Base-by-base conservation (phyloP, 2,329 filamentous ascomycete species). In the Coniochaeta pulveracea region DNA sequence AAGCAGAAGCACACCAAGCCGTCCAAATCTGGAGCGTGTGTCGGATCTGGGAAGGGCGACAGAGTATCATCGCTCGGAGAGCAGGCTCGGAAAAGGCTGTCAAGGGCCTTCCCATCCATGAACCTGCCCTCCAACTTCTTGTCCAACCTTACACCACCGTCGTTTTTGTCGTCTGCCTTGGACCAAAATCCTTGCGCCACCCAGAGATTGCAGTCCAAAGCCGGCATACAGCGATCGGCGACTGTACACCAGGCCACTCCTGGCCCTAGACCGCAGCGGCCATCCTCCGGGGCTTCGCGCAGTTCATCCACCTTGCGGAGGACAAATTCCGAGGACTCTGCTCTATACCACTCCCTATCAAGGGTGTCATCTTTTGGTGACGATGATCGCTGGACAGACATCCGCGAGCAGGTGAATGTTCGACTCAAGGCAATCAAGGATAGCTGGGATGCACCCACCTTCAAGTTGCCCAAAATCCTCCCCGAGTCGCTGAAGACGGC, bases 391-490 rank as follows among this genome's bases (percentile, higher is more conserved):
- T 96, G 91, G 53, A 73, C 81, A 32, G 67, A 91, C 53, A 76
- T 93, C 10, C 74, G 78, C 26, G 81, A 85, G 40, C 84, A 91
- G 61, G 80, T 89, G 43, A 96, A 95, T 47, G 85, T 82, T 44
- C 72, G 89, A 26, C 68, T 91, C 49, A 93, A 93, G 58, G 89
- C 89, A 4, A 83, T 96, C 51, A 82, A 78, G 49, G 88, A 95
- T 51, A 93, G 81, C 49, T 74, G 85, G 49, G 86, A 94, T 46
- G 61, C 69, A 25, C 83, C 86, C 3, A 84, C 77, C 35, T 80
- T 88, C 56, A 84, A 77, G 48, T 66, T 85, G 49, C 73, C 73
- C 18, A 31, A 19, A 36, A 37, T 50, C 23, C 35, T 50, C 5
- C 46, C 46, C 28, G 46, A 46, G 4, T 52, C 54, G 3, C 43